phyloP scores from a whole-genome alignment of 495 filamentous ascomycete species.

The Hyaloscypha hepaticicola region DNA sequence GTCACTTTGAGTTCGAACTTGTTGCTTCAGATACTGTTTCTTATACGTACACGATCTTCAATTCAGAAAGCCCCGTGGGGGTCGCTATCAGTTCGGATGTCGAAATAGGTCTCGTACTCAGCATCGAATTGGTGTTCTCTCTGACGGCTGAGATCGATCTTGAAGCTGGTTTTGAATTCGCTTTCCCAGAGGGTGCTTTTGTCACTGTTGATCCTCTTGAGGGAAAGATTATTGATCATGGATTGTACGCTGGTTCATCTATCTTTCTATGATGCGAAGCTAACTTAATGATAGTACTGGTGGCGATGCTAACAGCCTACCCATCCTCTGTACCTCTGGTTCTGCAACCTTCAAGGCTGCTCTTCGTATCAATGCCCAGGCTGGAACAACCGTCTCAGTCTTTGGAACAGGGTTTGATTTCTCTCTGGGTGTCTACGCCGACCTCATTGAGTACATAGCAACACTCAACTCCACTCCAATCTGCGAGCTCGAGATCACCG shows the following conservation, averaged over 20 bases:
- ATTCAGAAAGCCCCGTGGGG: conserved; percentile 11
- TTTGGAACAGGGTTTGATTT: conserved; percentile 41
- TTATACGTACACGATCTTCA: conserved; percentile 19
- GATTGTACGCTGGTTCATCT: conserved; percentile 30
- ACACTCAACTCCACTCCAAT: conserved; percentile 33
- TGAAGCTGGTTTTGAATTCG: conserved; percentile 41
- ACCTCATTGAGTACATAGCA: conserved; percentile 43
- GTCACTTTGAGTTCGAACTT: conserved; percentile 25
- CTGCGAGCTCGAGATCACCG: conserved; percentile 33
- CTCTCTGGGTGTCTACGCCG: conserved; percentile 41
- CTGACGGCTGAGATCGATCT: conserved; percentile 41
- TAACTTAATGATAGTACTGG: conserved; percentile 27
- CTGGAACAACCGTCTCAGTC: conserved; percentile 34
- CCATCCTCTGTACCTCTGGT: conserved; percentile 33
- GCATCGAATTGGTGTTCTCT: conserved; percentile 42
- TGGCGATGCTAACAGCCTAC: conserved; percentile 31
- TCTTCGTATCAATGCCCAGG: conserved; percentile 35
- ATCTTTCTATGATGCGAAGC: neutral
- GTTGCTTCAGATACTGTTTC: conserved; percentile 10
- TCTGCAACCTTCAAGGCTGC: conserved; percentile 36
- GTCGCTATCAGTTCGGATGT: conserved; percentile 21
- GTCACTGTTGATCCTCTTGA: conserved; percentile 40
- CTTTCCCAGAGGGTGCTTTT: conserved; percentile 39
- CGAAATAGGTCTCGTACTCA: conserved; percentile 37
- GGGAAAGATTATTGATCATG: conserved; percentile 40